Base-by-base conservation (phyloP, 1,139 yeast species). In the Suhomyces maxii region DNA sequence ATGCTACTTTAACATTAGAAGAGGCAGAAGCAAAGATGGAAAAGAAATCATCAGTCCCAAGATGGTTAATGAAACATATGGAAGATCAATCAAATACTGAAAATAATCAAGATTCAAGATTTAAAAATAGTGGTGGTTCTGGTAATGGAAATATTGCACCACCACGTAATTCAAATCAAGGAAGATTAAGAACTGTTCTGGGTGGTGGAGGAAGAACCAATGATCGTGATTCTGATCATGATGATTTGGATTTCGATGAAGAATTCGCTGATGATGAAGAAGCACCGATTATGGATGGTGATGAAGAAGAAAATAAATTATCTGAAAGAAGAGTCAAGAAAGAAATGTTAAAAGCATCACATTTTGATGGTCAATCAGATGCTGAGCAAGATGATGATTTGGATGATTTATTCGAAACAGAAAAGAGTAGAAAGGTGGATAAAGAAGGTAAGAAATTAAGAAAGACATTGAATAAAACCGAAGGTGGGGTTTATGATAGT, bases 251-350 rank as follows among this genome's bases (percentile, higher is more conserved):
- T 69, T 95, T 79, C 59, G 97, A 93, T 55, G 99, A 93, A 63
- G 98, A 91, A 63, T 93, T 93, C 68, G 98, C 96, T 23, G 99
- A 93, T 66, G 99, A 93, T 65, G 99, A 93, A 69, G 99, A 93
- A 65, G 98, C 98, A 1, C 99, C 99, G 28, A 88, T 91, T 50
- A 84, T 93, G 79, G 99, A 93, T 60, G 98, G 97, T 42, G 90
- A 91, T 47, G 99, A 93, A 61, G 95, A 89, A 59, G 99, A 93
- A 61, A 88, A 89, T 63, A 90, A 87, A 63, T 87, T 90, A 55
- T 87, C 91, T 36, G 97, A 93, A 64, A 81, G 80, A 53, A 86
- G 90, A 59, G 86, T 93, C 63, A 93, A 91, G 67, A 85, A 81
- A 57, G 98, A 93, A 66, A 90, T 89, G 93, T 76, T 89, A 52